These are phyloP conservation scores for Septoria petroselini DNA, from an alignment of 2,329 filamentous ascomycete species.

Conservation along the genomic window DNA sequence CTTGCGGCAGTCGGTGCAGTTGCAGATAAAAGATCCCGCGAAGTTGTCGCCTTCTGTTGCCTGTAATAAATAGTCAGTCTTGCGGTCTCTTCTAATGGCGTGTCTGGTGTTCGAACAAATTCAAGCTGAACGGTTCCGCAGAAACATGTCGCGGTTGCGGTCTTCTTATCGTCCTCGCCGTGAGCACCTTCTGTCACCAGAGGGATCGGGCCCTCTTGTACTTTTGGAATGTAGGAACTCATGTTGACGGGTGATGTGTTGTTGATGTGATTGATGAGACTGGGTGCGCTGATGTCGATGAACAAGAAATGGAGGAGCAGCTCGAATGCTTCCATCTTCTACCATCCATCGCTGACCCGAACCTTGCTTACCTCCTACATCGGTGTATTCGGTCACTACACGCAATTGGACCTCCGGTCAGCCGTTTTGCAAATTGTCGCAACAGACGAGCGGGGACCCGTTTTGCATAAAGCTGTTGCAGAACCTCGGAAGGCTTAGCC, in stretches of 20 bases:
- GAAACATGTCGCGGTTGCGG: conserved; percentile 57
- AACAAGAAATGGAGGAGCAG: too few species aligned
- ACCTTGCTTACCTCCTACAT: too few species aligned
- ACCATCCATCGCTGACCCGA: too few species aligned
- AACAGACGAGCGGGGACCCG: too few species aligned
- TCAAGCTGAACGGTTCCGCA: conserved; percentile 56
- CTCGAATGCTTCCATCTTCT: too few species aligned
- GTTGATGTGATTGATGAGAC: too few species aligned
- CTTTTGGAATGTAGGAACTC: neutral
- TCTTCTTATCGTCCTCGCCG: conserved; percentile 11
- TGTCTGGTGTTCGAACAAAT: conserved; percentile 44
- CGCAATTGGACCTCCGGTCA: too few species aligned
- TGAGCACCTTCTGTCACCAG: conserved; percentile 18
- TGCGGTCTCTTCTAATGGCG: neutral
- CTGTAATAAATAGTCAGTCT: conserved; percentile 23
- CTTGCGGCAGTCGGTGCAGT: conserved; percentile 50
- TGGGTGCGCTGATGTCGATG: too few species aligned
- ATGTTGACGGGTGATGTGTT: neutral
- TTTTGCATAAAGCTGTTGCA: too few species aligned
- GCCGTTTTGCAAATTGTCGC: too few species aligned
- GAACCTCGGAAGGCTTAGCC: too few species aligned
- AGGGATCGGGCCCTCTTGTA: conserved; percentile 7
- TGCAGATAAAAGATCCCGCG: conserved; percentile 54
- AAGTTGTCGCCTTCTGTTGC: conserved; percentile 47
- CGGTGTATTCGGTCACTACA: too few species aligned